Conservation (phyloP, 2,329 filamentous ascomycete species). For the Hypoxylon sp. region DNA sequence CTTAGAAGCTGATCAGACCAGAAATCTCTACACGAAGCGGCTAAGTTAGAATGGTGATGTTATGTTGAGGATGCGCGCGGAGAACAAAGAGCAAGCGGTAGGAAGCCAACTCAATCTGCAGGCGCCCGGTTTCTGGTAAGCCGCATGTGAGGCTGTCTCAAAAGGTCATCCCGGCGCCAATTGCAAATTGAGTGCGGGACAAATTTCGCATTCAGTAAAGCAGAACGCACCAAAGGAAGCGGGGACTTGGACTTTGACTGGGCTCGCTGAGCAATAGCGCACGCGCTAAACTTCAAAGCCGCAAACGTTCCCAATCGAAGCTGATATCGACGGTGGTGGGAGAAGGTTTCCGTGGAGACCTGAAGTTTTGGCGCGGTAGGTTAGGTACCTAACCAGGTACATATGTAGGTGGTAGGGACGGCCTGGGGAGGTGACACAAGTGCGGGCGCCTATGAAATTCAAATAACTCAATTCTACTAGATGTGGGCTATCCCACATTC, state of each 20-base stretch:
- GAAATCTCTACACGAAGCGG: not conserved
- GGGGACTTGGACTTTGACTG: too few relatives aligned
- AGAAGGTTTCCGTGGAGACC: not conserved
- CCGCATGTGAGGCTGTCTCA: not conserved
- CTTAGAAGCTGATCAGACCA: not conserved
- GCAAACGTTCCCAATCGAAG: not conserved
- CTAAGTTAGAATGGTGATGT: not conserved
- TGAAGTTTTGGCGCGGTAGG: not conserved
- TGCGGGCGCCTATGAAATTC: slow-evolving; percentile 11
- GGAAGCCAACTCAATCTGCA: slow-evolving; percentile 6
- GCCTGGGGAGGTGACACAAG: slow-evolving; percentile 5
- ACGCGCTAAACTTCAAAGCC: not conserved
- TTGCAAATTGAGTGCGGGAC: not conserved
- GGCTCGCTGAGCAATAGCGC: not conserved
- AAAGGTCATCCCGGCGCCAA: not conserved
- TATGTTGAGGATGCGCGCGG: not conserved
- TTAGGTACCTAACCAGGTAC: too few relatives aligned
- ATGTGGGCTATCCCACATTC: too few relatives aligned
- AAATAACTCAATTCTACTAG: too few relatives aligned
- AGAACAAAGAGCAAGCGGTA: not conserved
- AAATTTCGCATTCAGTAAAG: not conserved
- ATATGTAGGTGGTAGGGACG: too few relatives aligned
- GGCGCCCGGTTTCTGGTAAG: not conserved
- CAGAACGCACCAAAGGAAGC: too few relatives aligned
- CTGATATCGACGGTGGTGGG: not conserved